Percentiles rank a stretch among this genome's conserved stretches.
Conservation (phyloP, 2,329 filamentous ascomycete genomes). For the Aspergillus flavus region DNA sequence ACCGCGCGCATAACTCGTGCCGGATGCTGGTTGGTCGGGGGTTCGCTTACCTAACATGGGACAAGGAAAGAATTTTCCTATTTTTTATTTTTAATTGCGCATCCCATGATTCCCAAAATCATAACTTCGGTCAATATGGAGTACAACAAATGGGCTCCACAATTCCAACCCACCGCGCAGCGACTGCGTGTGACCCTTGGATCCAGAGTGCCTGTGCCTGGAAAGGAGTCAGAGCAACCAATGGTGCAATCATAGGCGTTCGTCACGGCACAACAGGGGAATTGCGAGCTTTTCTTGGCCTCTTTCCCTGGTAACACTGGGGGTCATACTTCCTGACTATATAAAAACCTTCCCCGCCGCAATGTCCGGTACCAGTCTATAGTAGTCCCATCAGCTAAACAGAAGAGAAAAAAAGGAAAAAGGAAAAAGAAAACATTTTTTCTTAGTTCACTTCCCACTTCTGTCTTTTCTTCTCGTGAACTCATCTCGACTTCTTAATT, state of each 20-base stretch:
- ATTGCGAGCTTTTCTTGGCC: slow-evolving; percentile 16
- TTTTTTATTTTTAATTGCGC: background rate
- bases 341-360: slow-evolving; percentile 25
- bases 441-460: slow-evolving; percentile 1
- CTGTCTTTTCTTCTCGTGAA: slow-evolving; percentile 5
- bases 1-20: slow-evolving; percentile 5
- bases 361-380: slow-evolving; percentile 19
- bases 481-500: slow-evolving; percentile 15
- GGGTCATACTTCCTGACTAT: slow-evolving; percentile 16
- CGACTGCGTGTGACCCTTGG: slow-evolving; percentile 20
- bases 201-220: slow-evolving; percentile 16
- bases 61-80: background rate
- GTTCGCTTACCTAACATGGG: background rate
- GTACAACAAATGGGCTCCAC: slow-evolving; percentile 4
- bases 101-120: slow-evolving; percentile 1
- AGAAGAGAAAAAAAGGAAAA: slow-evolving; percentile 13
- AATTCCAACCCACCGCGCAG: background rate
- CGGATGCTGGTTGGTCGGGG: background rate
- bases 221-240: slow-evolving; percentile 8
- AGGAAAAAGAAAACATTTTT: slow-evolving; percentile 13
- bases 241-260: slow-evolving; percentile 20
- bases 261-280: slow-evolving; percentile 18
- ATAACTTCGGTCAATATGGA: background rate
- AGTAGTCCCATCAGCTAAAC: slow-evolving; percentile 19
- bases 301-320: slow-evolving; percentile 16